Evolutionary conservation across 108 stramenopile genomes (phyloP).

Genomic region (Nannochloropsis gaditana): DNA sequence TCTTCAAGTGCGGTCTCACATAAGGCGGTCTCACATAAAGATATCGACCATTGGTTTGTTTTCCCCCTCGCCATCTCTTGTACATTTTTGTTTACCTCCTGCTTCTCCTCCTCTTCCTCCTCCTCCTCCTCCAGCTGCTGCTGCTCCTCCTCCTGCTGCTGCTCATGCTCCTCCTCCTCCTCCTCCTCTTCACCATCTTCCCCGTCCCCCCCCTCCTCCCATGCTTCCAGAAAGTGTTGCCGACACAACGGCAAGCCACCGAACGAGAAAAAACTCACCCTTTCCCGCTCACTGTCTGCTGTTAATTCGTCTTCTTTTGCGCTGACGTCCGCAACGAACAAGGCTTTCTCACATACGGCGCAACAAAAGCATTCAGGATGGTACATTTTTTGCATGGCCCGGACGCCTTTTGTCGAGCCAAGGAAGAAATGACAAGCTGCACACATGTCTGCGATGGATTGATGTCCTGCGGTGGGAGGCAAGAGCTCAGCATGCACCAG

Average conservation of each 20-base stretch:
- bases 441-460: neutral
- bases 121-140: neutral
- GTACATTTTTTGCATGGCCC: neutral
- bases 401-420: neutral
- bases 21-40: no score
- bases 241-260: neutral
- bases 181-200: neutral
- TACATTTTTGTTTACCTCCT: neutral
- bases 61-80: neutral
- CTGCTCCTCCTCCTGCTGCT: neutral
- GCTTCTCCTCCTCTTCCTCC: neutral
- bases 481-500: neutral
- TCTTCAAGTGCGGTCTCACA: no score
- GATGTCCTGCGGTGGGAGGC: neutral
- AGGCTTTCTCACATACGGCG: neutral
- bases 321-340: neutral
- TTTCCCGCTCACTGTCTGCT: neutral
- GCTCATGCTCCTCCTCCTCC: neutral
- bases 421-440: neutral
- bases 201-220: neutral
- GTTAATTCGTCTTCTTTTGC: neutral
- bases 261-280: neutral
- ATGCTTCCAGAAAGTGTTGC: slow-evolving; percentile 20
- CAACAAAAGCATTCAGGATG: neutral
- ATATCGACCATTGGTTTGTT: no score